phyloP scores from a whole-genome alignment of 306 rosid genomes.

The Oxytropis ochrocephala region DNA sequence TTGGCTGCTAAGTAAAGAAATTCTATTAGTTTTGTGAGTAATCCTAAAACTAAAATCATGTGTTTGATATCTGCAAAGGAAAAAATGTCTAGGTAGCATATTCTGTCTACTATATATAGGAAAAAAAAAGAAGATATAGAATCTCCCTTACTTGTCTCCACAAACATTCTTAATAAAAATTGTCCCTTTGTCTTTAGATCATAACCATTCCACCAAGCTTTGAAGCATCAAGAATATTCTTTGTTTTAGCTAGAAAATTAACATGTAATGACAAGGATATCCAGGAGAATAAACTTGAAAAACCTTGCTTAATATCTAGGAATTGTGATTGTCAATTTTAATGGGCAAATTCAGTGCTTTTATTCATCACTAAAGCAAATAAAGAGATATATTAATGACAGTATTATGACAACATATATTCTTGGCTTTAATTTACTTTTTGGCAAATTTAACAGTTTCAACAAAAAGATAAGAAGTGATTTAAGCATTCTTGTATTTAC shows the following conservation, averaged over 20 bases:
- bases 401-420: background rate
- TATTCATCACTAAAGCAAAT: conserved; percentile 17
- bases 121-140: background rate
- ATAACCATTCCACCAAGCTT: conserved; percentile 14
- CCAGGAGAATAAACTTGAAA: conserved; percentile 31
- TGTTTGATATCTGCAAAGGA: conserved; percentile 3
- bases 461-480: background rate
- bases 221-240: conserved; percentile 32
- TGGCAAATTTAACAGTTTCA: background rate
- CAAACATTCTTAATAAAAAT: conserved; percentile 21
- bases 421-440: background rate
- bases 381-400: conserved; percentile 1
- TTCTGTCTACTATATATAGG: background rate
- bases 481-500: background rate
- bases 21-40: conserved; percentile 16
- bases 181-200: conserved; percentile 18
- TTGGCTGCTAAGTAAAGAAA: background rate
- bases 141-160: conserved; percentile 14
- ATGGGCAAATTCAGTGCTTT: conserved; percentile 9
- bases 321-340: conserved; percentile 1
- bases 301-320: conserved; percentile 24
- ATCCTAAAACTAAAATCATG: background rate
- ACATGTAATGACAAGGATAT: conserved; percentile 20
- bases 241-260: conserved; percentile 17
- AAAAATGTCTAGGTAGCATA: background rate